phyloP scores from a whole-genome alignment of 768 basidiomycete species.

The Leccinum ochraceum region DNA sequence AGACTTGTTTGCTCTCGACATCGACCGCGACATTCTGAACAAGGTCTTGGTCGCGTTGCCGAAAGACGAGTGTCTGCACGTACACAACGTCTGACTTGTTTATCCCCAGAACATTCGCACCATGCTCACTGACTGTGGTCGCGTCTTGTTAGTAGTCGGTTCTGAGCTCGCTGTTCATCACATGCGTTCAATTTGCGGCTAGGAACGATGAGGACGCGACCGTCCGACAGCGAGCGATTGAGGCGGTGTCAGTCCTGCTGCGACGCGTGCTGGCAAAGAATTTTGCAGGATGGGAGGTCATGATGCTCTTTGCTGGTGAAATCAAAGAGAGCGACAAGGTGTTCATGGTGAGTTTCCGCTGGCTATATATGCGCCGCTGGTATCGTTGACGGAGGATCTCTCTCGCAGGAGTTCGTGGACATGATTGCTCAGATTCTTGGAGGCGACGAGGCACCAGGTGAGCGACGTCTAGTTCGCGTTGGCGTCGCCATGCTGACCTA shows the following conservation, averaged over 20 bases:
- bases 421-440: no score
- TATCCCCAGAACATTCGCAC: background rate
- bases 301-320: constrained; percentile 50
- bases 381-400: no score
- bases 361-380: no score
- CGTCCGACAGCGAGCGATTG: constrained; percentile 44
- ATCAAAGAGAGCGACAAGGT: no score
- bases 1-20: constrained; percentile 51
- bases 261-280: constrained; percentile 56
- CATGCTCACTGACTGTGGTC: background rate
- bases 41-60: constrained; percentile 40
- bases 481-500: no score
- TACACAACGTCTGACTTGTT: constrained; percentile 47
- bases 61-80: constrained; percentile 51
- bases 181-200: constrained; percentile 45
- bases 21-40: constrained; percentile 49
- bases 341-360: no score
- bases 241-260: constrained; percentile 49
- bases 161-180: constrained; percentile 46
- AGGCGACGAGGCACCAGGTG: constrained; percentile 12
- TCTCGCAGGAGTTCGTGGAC: no score
- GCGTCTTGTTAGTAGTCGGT: constrained; percentile 47
- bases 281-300: constrained; percentile 68
- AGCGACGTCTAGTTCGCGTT: background rate
- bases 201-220: constrained; percentile 25